Base-by-base conservation (phyloP, 192 early-diverging fungal genomes). In the Rhizophagus prolifer region DNA sequence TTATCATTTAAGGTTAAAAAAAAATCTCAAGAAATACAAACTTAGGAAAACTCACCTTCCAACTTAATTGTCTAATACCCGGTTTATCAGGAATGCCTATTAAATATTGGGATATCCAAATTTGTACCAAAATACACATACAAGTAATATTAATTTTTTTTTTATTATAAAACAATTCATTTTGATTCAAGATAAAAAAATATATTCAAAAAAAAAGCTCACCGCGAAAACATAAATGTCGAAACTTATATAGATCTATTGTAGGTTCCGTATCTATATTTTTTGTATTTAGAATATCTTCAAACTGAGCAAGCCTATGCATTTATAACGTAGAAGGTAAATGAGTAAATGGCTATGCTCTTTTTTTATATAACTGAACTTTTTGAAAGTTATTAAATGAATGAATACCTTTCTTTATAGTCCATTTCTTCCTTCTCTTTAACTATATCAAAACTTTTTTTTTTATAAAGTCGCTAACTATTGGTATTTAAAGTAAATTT, bases 81-180 rank as follows among this genome's bases (percentile, higher is more conserved):
- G 85, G 78, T 71, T 87, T 85, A 72, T 93, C 92, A n/a, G 92
- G 92, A 64, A 93, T 91, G 21, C 92, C 92, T 93, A 31, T 30
- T 21, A 9, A 38, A 50, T 10, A 44, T 44, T 44, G 9, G 41
- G 41, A 13, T 44, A 44, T 38, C 36, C 36, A 8, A 1, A 31
- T 44, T 44, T 44, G 12, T 44, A 44, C 10, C 9, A 12, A 44
- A 44, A 44, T 44, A 44, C 10, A 44, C 10, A 44, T 44, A 12
- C 9, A 41, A 9, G 38, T 44, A 44, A 2, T 44, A 44, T 2
- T 38, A 38, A 14, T 50, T 50, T 14, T 50, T 19, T 21, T 54
- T 26, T 28, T 23, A 26, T 62, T 9, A 12, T 8, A 23, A 26
- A 62, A 62, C 12, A 26, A 26, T 21, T 23, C 23, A 25, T 7